Evolutionary conservation across 257 asterid species (phyloP), one percentile per base, ranked within the genome.

Genomic region (Galeopsis tetrahit): DNA sequence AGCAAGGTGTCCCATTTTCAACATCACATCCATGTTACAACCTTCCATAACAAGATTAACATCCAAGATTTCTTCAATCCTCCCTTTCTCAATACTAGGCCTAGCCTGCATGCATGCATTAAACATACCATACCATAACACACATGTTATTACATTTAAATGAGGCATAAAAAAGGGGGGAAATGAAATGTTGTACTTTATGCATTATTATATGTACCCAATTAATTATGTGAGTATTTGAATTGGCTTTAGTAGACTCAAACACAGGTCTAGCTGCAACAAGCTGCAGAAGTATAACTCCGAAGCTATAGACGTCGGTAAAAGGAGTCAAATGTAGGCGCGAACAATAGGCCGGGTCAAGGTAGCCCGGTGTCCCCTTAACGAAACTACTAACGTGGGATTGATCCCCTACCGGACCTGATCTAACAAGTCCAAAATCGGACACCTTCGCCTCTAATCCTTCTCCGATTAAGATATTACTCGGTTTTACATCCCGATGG

Each of bases 291-390:
- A 91, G 78, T 68, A 91, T 87, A 17, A 89, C 88, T 3, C 97
- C 97, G 28, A 89, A 91, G 85, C 97, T 89, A 75, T 83, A 89
- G n/a, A 89, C 90, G 68, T 89, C 93, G 3, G 91, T 84, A 17
- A 85, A 86, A 0, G 91, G 90, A 36, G 92, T 83, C 82, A 87
- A 79, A 71, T 82, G 92, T 68, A 70, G 75, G 77, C 83, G 80
- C 2, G 87, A 69, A 58, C 88, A 85, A 68, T 85, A 88, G 38
- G 91, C 95, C 34, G 91, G 91, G 62, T 85, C 91, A 28, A 85
- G 91, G 61, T 85, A 84, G 4, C 95, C 88, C 0, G 91, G 88
- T 63, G 96, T 89, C 53, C 96, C 96, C 76, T 91, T 91, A 11
- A 91, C 77, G 56, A 76, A 81, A 57, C 95, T 89, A 75, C 88